Percentiles rank a stretch among this genome's conserved stretches.
phyloP scores from a whole-genome alignment of 192 early-diverging fungal species.

The Umbelopsis vinacea region DNA sequence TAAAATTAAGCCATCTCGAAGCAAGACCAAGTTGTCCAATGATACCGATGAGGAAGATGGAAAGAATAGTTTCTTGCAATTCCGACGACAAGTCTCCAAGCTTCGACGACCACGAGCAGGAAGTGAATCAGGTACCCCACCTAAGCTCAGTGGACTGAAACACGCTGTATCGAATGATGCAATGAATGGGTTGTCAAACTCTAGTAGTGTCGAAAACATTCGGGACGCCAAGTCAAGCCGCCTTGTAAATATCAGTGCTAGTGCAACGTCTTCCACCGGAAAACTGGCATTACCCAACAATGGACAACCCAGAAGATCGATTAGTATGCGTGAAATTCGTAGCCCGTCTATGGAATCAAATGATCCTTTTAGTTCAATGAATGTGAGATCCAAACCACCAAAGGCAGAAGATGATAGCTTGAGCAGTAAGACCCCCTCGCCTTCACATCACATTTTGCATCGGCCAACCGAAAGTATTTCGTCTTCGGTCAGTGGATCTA shows the following conservation, averaged over 20 bases:
- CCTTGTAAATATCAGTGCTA: background rate
- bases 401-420: background rate
- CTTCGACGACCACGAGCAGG: slow-evolving; percentile 18
- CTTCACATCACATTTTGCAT: background rate
- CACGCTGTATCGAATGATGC: slow-evolving; percentile 3
- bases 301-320: slow-evolving; percentile 8
- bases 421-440: no score
- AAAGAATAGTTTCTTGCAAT: slow-evolving; percentile 6
- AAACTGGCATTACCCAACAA: background rate
- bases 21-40: slow-evolving; percentile 5
- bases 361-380: background rate
- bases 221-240: background rate
- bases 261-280: background rate
- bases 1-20: background rate
- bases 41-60: background rate
- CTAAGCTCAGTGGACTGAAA: background rate
- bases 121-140: background rate
- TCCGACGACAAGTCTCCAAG: slow-evolving; percentile 10
- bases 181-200: background rate
- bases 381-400: background rate
- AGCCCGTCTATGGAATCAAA: slow-evolving; percentile 8
- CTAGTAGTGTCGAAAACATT: background rate
- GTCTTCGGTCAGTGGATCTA: background rate
- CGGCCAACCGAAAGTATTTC: background rate
- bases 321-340: slow-evolving; percentile 21